Conservation (phyloP, 2,329 filamentous ascomycete genomes). For the Aspergillus alliaceus region DNA sequence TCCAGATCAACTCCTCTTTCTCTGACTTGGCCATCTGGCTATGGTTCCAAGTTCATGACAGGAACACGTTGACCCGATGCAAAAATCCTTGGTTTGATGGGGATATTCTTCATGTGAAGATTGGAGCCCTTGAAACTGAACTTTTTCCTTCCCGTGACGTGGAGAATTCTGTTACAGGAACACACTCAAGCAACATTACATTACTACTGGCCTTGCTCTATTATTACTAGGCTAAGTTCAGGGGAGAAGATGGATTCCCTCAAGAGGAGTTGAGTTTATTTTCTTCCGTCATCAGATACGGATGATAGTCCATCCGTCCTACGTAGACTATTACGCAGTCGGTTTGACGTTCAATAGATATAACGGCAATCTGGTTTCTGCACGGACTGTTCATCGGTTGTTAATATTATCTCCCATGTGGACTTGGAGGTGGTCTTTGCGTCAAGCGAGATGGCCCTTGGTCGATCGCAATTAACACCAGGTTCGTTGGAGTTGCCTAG, state of each 20-base stretch:
- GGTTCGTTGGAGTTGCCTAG: neutral
- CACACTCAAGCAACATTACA: neutral
- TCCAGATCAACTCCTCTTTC: neutral
- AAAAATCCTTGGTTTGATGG: too few species aligned
- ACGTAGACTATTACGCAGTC: neutral
- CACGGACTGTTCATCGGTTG: conserved; percentile 13
- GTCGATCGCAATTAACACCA: conserved; percentile 16
- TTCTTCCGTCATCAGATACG: neutral
- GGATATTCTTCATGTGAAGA: neutral
- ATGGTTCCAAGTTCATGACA: neutral
- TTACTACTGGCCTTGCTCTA: neutral
- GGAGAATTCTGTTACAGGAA: neutral
- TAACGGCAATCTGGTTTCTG: conserved; percentile 2
- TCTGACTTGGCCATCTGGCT: neutral
- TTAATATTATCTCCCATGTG: conserved; percentile 18
- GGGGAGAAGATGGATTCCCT: neutral
- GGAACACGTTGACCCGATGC: neutral
- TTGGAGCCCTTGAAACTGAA: too few species aligned
- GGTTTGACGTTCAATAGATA: neutral
- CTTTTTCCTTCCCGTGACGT: neutral
- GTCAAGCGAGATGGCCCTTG: conserved; percentile 10
- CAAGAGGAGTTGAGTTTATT: neutral
- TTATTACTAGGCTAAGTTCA: neutral
- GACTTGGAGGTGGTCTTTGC: conserved; percentile 14
- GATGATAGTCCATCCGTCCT: neutral